phyloP scores from a whole-genome alignment of 108 stramenopile genomes.

The Skeletonema tropicum region DNA sequence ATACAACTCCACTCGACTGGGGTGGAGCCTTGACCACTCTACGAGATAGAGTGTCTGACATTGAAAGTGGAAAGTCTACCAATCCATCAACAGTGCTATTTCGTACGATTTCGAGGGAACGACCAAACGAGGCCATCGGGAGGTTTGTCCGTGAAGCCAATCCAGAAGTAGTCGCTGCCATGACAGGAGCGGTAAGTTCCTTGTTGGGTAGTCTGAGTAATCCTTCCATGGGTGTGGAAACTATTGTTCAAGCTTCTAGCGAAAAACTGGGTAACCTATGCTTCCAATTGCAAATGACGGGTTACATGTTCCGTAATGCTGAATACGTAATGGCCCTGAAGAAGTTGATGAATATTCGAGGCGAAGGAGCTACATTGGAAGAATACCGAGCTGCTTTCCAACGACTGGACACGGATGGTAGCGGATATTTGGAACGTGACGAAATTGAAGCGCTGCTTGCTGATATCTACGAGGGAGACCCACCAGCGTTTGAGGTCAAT shows the following conservation, averaged over 20 bases:
- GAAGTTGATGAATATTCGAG: constrained; percentile 71
- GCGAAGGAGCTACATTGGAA: constrained; percentile 59
- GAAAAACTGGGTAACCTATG: constrained; percentile 82
- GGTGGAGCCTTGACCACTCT: constrained; percentile 76
- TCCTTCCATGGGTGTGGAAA: constrained; percentile 69
- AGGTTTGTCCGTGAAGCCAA: constrained; percentile 73
- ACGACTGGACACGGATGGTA: constrained; percentile 68
- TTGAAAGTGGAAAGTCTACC: constrained; percentile 62
- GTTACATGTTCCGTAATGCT: constrained; percentile 91
- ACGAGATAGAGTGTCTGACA: constrained; percentile 64
- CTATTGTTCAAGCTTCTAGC: constrained; percentile 69
- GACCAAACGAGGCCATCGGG: constrained; percentile 79
- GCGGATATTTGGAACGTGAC: constrained; percentile 74
- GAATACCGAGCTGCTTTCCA: constrained; percentile 88
- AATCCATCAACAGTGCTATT: constrained; percentile 78
- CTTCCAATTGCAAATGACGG: constrained; percentile 92
- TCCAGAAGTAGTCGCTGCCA: constrained; percentile 82
- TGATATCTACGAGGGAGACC: constrained; percentile 66
- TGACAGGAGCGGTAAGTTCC: constrained; percentile 73
- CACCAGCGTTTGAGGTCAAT: constrained; percentile 74
- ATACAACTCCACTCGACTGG: constrained; percentile 66
- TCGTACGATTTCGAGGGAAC: constrained; percentile 64
- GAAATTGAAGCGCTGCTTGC: constrained; percentile 71
- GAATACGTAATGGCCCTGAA: constrained; percentile 91
- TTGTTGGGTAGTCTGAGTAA: constrained; percentile 80